Conservation (phyloP, 495 filamentous ascomycete genomes). For the Xylaria intraflava region DNA sequence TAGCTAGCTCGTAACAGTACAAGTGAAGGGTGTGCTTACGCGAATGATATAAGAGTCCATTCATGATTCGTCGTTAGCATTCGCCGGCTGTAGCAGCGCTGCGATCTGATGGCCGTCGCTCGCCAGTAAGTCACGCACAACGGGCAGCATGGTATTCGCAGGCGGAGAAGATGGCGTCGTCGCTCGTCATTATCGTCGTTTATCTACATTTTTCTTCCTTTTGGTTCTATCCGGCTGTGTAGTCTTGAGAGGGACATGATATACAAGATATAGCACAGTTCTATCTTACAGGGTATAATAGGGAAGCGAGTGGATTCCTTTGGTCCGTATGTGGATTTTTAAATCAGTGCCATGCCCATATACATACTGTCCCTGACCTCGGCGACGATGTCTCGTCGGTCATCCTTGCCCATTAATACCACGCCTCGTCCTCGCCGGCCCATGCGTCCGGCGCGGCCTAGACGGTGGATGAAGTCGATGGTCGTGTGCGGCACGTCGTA, state of each 20-base stretch:
- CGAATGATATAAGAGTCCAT: too few species aligned
- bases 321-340: constrained; percentile 3
- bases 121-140: too few species aligned
- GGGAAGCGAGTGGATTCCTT: not conserved
- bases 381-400: constrained; percentile 80
- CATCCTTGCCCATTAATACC: constrained; percentile 82
- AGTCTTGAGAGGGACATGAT: constrained; percentile 1
- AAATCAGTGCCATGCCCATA: constrained; percentile 81
- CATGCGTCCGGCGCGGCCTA: constrained; percentile 90
- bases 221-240: not conserved
- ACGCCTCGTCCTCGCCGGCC: constrained; percentile 81
- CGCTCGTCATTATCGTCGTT: not conserved
- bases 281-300: not conserved
- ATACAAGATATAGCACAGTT: constrained; percentile 1
- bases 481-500: constrained; percentile 95
- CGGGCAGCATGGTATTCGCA: not conserved
- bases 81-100: too few species aligned
- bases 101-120: too few species aligned
- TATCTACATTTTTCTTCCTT: not conserved
- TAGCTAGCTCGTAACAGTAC: too few species aligned
- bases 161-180: not conserved
- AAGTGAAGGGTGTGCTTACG: too few species aligned
- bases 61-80: too few species aligned
- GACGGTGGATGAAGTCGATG: constrained; percentile 93
- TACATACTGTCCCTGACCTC: constrained; percentile 96